Evolutionary conservation across 2,329 filamentous ascomycete genomes (phyloP), one percentile per base, ranked within the genome.

Genomic region (Parastagonospora nodorum): DNA sequence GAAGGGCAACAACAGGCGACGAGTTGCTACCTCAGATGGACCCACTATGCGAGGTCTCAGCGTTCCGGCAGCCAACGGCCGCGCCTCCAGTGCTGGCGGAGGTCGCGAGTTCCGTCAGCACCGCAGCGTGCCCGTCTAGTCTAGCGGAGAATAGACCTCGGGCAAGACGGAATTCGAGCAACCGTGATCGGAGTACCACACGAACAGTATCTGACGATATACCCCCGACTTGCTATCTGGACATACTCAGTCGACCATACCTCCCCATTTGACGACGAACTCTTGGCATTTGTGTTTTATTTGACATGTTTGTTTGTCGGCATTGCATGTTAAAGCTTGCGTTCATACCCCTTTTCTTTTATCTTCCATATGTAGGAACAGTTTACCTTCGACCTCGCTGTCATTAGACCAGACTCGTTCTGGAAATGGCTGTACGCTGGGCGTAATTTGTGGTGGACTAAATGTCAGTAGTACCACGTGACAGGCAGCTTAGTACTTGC

Each of bases 21-120:
- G 57, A 32, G 48, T 68, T 41, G 58, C 50, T 2, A 68, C 69
- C 5, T 68, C 69, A 2, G 67, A 71, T 33, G 69, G 69, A 19
- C 64, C 66, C 14, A 40, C 56, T 29, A 55, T 51, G 36, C 65
- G 63, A 44, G 56, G 62, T 36, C 57, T 68, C 19, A 63, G 63
- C 0, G 57, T 65, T 7, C 58, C 69, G 7, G 51, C 56, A 10
- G 45, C 60, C 12, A 71, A 66, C 40, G 70, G 69, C n/a, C 67
- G 70, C n/a, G 68, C 69, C 24, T 56, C 58, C 40, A 73, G 69
- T 43, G 67, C 69, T 19, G 67, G 37, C 8, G 19, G 66, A 19
- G 50, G 49, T 45, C 66, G 55, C 33, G 63, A 70, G 15, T 60
- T 61, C 48, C 67, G 68, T 31, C 60, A 63, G 15, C 58, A 65